Evolutionary conservation across 805 yeast genomes (phyloP).

Genomic region (Spathaspora passalidarum): DNA sequence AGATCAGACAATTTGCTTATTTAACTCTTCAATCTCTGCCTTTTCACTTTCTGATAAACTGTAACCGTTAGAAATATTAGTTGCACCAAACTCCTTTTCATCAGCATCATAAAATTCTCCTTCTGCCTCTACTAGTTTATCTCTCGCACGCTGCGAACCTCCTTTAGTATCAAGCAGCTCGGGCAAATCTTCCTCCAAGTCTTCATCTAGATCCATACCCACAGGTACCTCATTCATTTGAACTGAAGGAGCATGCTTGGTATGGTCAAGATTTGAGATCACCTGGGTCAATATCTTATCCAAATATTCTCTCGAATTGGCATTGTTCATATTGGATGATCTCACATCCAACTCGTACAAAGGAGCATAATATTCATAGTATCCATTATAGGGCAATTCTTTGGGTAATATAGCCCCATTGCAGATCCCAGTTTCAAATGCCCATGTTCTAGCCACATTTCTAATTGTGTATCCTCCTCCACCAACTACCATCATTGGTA

Average conservation of each 20-base stretch:
- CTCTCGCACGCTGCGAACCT: slow-evolving; percentile 83
- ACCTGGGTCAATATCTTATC: slow-evolving; percentile 80
- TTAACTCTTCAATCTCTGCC: slow-evolving; percentile 35
- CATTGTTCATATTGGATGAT: slow-evolving; percentile 95
- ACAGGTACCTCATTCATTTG: slow-evolving; percentile 87
- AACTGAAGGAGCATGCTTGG: slow-evolving; percentile 95
- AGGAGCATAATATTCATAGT: slow-evolving; percentile 96
- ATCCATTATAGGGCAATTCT: slow-evolving; percentile 88
- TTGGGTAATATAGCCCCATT: slow-evolving; percentile 74
- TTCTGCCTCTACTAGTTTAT: slow-evolving; percentile 63
- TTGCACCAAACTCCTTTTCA: slow-evolving; percentile 42
- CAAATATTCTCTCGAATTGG: slow-evolving; percentile 88
- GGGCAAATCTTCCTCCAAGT: slow-evolving; percentile 77
- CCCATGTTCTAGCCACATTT: slow-evolving; percentile 94
- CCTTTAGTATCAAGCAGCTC: slow-evolving; percentile 86
- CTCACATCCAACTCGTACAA: slow-evolving; percentile 93
- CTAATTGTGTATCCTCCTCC: slow-evolving; percentile 99
- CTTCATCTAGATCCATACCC: slow-evolving; percentile 69
- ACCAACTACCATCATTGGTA: slow-evolving; percentile 92
- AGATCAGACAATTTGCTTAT: slow-evolving; percentile 12
- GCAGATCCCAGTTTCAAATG: slow-evolving; percentile 86
- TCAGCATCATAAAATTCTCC: slow-evolving; percentile 77
- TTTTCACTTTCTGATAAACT: slow-evolving; percentile 33
- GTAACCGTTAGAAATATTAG: slow-evolving; percentile 5
- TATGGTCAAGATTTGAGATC: slow-evolving; percentile 73